phyloP scores from a whole-genome alignment of 2,329 filamentous ascomycete species.

The Aquanectria penicillioides region DNA sequence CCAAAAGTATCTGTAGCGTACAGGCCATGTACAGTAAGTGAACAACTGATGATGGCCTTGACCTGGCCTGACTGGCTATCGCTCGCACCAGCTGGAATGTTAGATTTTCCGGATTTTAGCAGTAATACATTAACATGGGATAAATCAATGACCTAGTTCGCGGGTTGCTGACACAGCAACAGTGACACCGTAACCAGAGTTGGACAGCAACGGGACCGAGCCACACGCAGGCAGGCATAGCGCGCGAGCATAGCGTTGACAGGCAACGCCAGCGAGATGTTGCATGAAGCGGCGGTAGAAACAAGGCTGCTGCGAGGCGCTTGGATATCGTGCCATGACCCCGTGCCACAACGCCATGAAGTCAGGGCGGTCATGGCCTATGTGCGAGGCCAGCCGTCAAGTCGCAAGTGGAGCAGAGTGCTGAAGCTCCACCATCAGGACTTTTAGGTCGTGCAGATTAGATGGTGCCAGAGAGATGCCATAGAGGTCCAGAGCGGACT shows the following conservation, averaged over 20 bases:
- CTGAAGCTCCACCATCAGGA: slow-evolving; percentile 16
- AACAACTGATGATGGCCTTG: no score
- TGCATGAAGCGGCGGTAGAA: slow-evolving; percentile 21
- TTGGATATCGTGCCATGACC: slow-evolving; percentile 26
- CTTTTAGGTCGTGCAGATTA: slow-evolving; percentile 5
- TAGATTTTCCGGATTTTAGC: no score
- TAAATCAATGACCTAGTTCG: background rate
- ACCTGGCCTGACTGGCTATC: slow-evolving; percentile 17
- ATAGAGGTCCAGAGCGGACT: slow-evolving; percentile 6
- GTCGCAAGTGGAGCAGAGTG: slow-evolving; percentile 25
- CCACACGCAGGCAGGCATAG: background rate
- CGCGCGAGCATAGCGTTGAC: slow-evolving; percentile 13
- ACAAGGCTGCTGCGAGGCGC: slow-evolving; percentile 23
- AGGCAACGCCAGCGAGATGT: slow-evolving; percentile 3
- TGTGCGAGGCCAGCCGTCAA: slow-evolving; percentile 17
- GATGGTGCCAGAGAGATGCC: slow-evolving; percentile 13
- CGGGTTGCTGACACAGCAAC: background rate
- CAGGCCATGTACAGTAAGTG: slow-evolving; percentile 3
- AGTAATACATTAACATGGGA: no score
- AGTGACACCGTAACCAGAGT: background rate
- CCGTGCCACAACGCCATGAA: slow-evolving; percentile 26
- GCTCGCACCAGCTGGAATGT: no score
- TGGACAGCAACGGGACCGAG: background rate
- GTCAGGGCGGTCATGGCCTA: slow-evolving; percentile 13
- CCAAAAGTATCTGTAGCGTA: no score